These are phyloP conservation scores for Pistacia vera DNA, from an alignment of 345 rosid genomes.

Conservation along the genomic window DNA sequence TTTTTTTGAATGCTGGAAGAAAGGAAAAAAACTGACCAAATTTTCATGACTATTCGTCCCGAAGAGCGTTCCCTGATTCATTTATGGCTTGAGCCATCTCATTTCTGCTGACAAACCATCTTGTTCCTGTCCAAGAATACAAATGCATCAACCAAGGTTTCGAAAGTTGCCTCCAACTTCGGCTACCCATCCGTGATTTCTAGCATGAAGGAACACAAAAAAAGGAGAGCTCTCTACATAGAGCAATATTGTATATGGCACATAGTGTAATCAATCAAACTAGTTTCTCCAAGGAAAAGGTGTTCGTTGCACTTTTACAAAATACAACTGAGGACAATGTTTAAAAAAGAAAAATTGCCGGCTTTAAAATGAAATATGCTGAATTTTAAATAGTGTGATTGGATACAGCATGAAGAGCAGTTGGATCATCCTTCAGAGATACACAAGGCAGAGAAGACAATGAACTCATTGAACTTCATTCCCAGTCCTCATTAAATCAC, in stretches of 20 bases:
- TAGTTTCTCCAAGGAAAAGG: slow-evolving; percentile 1
- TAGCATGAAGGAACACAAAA: slow-evolving; percentile 40
- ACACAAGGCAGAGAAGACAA: slow-evolving; percentile 92
- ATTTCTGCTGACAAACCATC: slow-evolving; percentile 84
- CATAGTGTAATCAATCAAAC: too few relatives aligned
- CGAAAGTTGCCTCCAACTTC: slow-evolving; percentile 76
- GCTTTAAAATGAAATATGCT: not conserved
- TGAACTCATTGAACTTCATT: slow-evolving; percentile 83
- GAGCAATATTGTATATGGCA: too few relatives aligned
- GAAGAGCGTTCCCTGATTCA: slow-evolving; percentile 94
- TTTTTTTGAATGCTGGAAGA: not conserved
- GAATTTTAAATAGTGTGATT: not conserved
- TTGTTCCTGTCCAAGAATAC: slow-evolving; percentile 88
- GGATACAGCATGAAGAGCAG: slow-evolving; percentile 63
- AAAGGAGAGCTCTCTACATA: too few relatives aligned
- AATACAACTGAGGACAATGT: not conserved
- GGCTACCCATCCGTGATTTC: slow-evolving; percentile 73
- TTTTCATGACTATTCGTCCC: slow-evolving; percentile 83
- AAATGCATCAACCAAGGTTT: slow-evolving; percentile 83
- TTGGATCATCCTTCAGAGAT: slow-evolving; percentile 80
- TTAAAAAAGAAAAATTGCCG: not conserved
- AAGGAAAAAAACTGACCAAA: slow-evolving; percentile 56
- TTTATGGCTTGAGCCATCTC: slow-evolving; percentile 90
- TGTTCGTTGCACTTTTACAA: not conserved
- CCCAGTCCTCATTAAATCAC: slow-evolving; percentile 83